These are phyloP conservation scores for Trichoderma simmonsii DNA, from an alignment of 2,329 filamentous ascomycete genomes.

Conservation along the genomic window DNA sequence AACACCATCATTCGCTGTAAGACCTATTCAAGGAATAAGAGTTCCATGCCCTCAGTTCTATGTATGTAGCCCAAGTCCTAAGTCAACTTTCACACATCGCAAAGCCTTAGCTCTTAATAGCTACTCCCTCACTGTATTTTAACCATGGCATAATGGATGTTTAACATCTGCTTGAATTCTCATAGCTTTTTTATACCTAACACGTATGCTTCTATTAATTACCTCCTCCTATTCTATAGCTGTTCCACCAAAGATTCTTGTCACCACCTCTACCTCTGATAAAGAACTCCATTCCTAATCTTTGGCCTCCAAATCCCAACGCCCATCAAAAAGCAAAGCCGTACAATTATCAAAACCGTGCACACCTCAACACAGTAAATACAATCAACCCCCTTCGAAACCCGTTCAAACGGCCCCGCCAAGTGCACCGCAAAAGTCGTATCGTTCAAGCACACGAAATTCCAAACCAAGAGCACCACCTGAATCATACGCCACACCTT, in stretches of 20 bases:
- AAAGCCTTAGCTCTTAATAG: too few relatives aligned
- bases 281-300: constrained; percentile 13
- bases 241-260: not conserved
- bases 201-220: not conserved
- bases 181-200: not conserved
- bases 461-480: constrained; percentile 23
- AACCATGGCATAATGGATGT: not conserved
- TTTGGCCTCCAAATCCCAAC: constrained; percentile 10
- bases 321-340: constrained; percentile 21
- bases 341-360: constrained; percentile 16
- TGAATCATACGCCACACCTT: constrained; percentile 24
- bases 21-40: too few relatives aligned
- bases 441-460: constrained; percentile 24
- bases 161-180: not conserved
- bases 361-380: constrained; percentile 1
- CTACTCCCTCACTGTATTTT: too few relatives aligned
- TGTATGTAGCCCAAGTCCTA: too few relatives aligned
- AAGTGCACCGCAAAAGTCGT: constrained; percentile 1
- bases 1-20: too few relatives aligned
- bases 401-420: not conserved
- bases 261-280: not conserved
- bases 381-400: constrained; percentile 2
- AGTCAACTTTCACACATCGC: too few relatives aligned
- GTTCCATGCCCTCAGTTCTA: too few relatives aligned
- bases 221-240: not conserved